Percentiles rank a stretch among this genome's conserved stretches.
These are phyloP conservation scores for Lachnellula hyalina DNA, from an alignment of 2,329 filamentous ascomycete genomes.

Conservation along the genomic window DNA sequence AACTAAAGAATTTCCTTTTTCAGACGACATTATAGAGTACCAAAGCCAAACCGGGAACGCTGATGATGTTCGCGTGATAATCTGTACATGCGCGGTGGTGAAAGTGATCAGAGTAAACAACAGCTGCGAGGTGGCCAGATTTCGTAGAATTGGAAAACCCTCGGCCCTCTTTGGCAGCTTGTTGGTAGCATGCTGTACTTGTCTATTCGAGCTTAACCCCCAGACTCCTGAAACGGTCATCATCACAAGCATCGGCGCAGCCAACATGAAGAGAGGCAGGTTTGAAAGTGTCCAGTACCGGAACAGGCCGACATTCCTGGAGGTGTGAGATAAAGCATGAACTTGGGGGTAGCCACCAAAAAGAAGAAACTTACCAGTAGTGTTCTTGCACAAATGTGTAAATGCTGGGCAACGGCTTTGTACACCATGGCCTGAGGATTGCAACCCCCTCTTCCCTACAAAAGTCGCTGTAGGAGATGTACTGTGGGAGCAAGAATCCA, in stretches of 20 bases:
- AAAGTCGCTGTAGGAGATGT: constrained; percentile 66
- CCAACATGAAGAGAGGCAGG: constrained; percentile 80
- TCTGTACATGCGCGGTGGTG: constrained; percentile 86
- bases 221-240: constrained; percentile 56
- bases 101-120: constrained; percentile 66
- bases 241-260: constrained; percentile 68
- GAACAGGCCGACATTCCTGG: constrained; percentile 81
- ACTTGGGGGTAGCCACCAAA: not conserved
- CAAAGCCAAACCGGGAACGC: constrained; percentile 88
- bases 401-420: constrained; percentile 69
- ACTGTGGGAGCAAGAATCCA: constrained; percentile 69
- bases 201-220: constrained; percentile 15
- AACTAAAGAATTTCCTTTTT: constrained; percentile 6
- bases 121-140: constrained; percentile 66
- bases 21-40: constrained; percentile 54
- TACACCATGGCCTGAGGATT: constrained; percentile 66
- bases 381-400: constrained; percentile 83
- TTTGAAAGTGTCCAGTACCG: constrained; percentile 88
- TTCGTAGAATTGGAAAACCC: constrained; percentile 21
- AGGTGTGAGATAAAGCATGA: constrained; percentile 1
- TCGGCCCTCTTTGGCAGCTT: constrained; percentile 13
- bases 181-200: constrained; percentile 21
- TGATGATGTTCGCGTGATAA: constrained; percentile 83
- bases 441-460: constrained; percentile 42
- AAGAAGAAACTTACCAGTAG: constrained; percentile 67